These are phyloP conservation scores for Paramecium sexaurelia DNA, from an alignment of 73 alveolate species.

Conservation along the genomic window DNA sequence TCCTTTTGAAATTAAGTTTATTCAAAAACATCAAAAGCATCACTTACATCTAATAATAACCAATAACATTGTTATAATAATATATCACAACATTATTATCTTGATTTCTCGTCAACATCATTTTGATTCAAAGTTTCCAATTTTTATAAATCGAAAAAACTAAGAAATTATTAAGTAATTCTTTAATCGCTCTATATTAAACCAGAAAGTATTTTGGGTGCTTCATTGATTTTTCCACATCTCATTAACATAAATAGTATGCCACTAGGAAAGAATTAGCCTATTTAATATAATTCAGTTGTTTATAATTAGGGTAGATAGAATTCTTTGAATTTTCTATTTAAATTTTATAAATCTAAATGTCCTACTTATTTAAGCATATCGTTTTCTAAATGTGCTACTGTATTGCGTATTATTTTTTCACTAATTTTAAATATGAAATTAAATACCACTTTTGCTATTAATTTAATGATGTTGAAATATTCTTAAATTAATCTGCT, in stretches of 20 bases:
- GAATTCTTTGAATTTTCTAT: constrained; percentile 2
- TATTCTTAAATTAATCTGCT: background rate
- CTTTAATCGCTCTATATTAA: background rate
- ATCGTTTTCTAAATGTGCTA: background rate
- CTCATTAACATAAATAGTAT: constrained; percentile 29
- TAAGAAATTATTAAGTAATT: background rate
- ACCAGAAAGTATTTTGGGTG: background rate
- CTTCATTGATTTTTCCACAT: constrained; percentile 30
- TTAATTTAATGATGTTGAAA: background rate
- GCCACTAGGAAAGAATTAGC: constrained; percentile 10
- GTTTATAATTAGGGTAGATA: background rate
- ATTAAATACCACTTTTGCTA: background rate
- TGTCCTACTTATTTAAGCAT: background rate
- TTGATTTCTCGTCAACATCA: background rate
- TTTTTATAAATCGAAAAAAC: background rate
- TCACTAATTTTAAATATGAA: background rate
- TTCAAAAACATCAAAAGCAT: constrained; percentile 15
- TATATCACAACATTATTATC: background rate
- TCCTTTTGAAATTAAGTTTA: background rate
- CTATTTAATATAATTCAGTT: background rate
- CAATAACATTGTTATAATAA: background rate
- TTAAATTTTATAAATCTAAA: background rate
- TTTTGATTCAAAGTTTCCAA: background rate
- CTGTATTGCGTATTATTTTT: constrained; percentile 5
- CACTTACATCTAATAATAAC: constrained; percentile 31